A percentile compares a stretch with the other conserved stretches of the same genome.
Evolutionary conservation across 345 rosid species (phyloP).

Genomic region (Stellera chamaejasme): DNA sequence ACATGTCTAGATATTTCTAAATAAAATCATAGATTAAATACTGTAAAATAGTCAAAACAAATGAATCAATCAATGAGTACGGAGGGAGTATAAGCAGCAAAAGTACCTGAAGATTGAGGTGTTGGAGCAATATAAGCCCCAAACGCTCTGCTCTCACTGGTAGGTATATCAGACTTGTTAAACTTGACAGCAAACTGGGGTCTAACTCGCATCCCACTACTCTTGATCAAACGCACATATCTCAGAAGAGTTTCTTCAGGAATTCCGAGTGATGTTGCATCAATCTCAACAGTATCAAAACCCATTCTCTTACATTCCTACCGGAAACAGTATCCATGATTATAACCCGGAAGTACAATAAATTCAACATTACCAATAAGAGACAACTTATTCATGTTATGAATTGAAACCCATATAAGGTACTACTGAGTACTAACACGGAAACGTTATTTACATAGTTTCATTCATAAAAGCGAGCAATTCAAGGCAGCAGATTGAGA

Average conservation of each 20-base stretch:
- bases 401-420: too few species aligned
- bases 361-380: too few species aligned
- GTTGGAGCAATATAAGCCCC: constrained; percentile 68
- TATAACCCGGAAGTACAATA: neutral
- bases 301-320: constrained; percentile 90
- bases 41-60: too few species aligned
- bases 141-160: constrained; percentile 46
- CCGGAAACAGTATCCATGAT: neutral
- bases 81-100: too few species aligned
- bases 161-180: constrained; percentile 70
- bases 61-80: too few species aligned
- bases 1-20: too few species aligned
- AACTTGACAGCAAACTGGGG: constrained; percentile 72
- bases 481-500: too few species aligned
- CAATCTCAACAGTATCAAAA: constrained; percentile 78
- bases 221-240: constrained; percentile 76
- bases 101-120: constrained; percentile 63
- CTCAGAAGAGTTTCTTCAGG: constrained; percentile 85
- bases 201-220: constrained; percentile 71
- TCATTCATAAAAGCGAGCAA: too few species aligned
- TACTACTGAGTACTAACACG: too few species aligned
- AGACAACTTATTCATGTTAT: too few species aligned
- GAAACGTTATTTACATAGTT: too few species aligned
- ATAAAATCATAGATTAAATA: too few species aligned
- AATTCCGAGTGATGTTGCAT: constrained; percentile 64